Base-by-base conservation (phyloP, 2,329 filamentous ascomycete species). In the Ilyonectria mors-panacis region DNA sequence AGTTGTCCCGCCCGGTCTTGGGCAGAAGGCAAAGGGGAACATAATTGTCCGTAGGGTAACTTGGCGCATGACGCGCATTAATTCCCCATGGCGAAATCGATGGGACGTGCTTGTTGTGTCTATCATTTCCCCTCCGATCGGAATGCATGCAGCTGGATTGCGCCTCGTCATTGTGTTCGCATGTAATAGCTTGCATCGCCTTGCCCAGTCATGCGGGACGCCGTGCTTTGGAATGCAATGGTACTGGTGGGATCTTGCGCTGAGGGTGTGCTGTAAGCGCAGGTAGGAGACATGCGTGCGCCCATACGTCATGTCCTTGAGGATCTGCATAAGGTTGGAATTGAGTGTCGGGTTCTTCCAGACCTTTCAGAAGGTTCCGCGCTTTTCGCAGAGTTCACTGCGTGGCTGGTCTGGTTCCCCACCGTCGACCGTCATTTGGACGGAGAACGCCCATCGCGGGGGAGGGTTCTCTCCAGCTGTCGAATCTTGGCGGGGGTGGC, bases 81-180 rank as follows among this genome's bases (percentile, higher is more conserved):
- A 53, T 35, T 35, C 10, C 2, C 50, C 21, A 13, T 10, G 10
- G 28, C 10, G 10, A 35, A 15, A 23, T 51, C n/a, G 8, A 51
- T 51, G 48, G 8, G 8, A 21, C 28, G 8, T 12, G 10, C 9
- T 15, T 35, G 30, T 35, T 53, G 48, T 35, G 17, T 5, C 12
- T 33, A 21, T 21, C 39, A 17, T 35, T n/a, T 21, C 9, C 9
- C 47, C 17, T 30, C 28, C 8, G 28, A 23, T 13, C n/a, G 50
- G 50, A 37, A 53, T 53, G 50, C 10, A 53, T 53, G 50, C 10
- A 37, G n/a, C 50, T n/a, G 28, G 13, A 53, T 21, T 21, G n/a
- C 9, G 28, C n/a, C 50, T 35, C 28, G 50, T 35, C 50, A 35
- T 53, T 53, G n/a, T 53, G 50, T 53, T 51, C 28, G 17, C 48